Evolutionary conservation across 2,329 filamentous ascomycete species (phyloP).

Genomic region (Harringtonia lauricola): DNA sequence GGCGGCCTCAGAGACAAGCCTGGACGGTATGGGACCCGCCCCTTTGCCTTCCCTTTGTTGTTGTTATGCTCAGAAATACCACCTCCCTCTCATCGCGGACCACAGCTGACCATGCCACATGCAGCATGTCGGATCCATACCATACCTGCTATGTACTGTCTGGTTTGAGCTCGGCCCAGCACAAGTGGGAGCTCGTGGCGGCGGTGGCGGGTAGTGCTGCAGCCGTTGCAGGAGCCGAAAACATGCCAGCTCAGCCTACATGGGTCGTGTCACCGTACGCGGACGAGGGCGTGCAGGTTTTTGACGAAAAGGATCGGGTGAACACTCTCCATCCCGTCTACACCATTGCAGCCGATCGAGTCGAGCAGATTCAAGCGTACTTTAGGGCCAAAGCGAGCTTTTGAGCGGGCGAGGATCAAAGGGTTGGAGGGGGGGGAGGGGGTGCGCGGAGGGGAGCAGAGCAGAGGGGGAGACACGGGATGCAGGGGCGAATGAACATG

Average conservation of each 20-base stretch:
- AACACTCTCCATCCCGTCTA: constrained; percentile 71
- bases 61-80: constrained; percentile 3
- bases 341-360: constrained; percentile 63
- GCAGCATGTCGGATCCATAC: constrained; percentile 71
- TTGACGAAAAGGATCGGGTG: constrained; percentile 61
- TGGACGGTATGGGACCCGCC: constrained; percentile 54
- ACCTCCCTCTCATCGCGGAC: neutral
- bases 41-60: constrained; percentile 7
- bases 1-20: constrained; percentile 93
- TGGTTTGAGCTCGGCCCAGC: constrained; percentile 73
- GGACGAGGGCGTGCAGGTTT: constrained; percentile 47
- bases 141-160: constrained; percentile 88
- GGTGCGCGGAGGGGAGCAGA: no score
- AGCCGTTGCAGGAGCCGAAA: constrained; percentile 11
- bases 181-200: constrained; percentile 43
- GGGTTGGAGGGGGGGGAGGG: no score
- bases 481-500: no score
- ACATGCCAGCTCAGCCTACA: neutral
- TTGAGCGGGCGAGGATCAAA: constrained; percentile 15
- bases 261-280: constrained; percentile 39
- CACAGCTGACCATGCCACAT: neutral
- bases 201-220: constrained; percentile 24
- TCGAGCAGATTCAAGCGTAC: constrained; percentile 53
- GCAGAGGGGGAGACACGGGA: neutral
- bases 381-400: constrained; percentile 50